These are phyloP conservation scores for Citrus sinensis DNA, from an alignment of 345 rosid species.

Conservation along the genomic window DNA sequence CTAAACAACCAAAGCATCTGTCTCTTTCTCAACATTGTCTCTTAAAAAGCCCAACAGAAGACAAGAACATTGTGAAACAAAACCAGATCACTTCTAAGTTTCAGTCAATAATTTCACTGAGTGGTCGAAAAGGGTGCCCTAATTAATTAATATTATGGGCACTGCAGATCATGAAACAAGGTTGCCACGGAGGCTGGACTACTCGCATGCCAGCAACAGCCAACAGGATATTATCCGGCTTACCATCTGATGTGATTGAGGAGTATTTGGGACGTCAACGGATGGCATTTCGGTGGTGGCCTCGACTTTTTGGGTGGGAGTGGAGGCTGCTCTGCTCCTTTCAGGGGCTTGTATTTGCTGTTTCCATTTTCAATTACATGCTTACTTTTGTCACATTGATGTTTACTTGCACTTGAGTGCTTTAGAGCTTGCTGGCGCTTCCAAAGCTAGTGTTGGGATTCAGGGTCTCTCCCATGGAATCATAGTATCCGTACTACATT, in stretches of 20 bases:
- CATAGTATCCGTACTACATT: slow-evolving; percentile 38
- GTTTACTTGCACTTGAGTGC: slow-evolving; percentile 78
- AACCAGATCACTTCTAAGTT: too few relatives aligned
- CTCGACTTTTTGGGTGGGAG: slow-evolving; percentile 63
- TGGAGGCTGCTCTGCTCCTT: slow-evolving; percentile 64
- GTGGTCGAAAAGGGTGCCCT: too few relatives aligned
- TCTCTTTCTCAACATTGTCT: too few relatives aligned
- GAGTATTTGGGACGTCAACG: slow-evolving; percentile 48
- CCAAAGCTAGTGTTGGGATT: slow-evolving; percentile 76
- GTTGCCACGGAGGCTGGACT: slow-evolving; percentile 23
- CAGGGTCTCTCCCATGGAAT: slow-evolving; percentile 94
- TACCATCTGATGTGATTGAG: slow-evolving; percentile 57
- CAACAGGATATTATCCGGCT: slow-evolving; percentile 38
- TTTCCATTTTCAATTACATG: slow-evolving; percentile 68
- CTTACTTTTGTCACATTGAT: slow-evolving; percentile 72
- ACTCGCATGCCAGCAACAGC: slow-evolving; percentile 45
- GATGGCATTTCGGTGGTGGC: slow-evolving; percentile 60
- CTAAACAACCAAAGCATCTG: too few relatives aligned
- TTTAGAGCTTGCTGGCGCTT: slow-evolving; percentile 79
- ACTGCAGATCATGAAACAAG: slow-evolving; percentile 28
- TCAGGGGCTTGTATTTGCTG: slow-evolving; percentile 71
- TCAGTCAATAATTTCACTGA: too few relatives aligned
- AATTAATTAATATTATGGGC: slow-evolving; percentile 18
- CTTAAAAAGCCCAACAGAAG: too few relatives aligned
- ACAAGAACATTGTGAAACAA: too few relatives aligned